Evolutionary conservation across 768 basidiomycete genomes (phyloP), one percentile per base, ranked within the genome.

Genomic region (Sporobolomyces pararoseus): DNA sequence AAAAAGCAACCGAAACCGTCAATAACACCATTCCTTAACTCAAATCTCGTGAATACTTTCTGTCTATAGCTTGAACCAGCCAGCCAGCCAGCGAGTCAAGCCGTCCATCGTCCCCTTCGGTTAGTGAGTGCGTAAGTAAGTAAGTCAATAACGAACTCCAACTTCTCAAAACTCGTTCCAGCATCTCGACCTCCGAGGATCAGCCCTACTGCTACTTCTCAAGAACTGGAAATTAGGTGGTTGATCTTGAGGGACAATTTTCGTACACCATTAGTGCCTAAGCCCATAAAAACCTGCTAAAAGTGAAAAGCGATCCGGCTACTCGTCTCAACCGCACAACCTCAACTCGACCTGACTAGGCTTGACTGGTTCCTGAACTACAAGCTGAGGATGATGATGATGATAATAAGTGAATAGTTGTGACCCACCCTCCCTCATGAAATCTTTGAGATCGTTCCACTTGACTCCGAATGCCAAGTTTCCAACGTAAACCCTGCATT

Each of bases 401-500:
- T 44, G n/a, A n/a, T 55, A 57, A 68, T 59, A 53, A 67, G 27
- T 37, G 53, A 31, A 54, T 6, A 21, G 21, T 21, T 16, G 23
- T 65, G 82, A 93, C 94, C 89, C 90, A 96, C 94, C 93, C 92
- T 91, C 90, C 88, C 90, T 86, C 92, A 96, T 95, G 80, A 96
- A 97, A 87, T 97, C 92, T 86, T 94, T 92, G 81, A 99, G 84
- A 84, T 98, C 96, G 82, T 92, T 86, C 83, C 95, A 98, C 83
- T 89, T 94, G 87, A 93, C 91, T 80, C 95, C 91, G 84, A 97
- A 99, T 79, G 90, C 91, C 82, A 99, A 86, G 81, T 99, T 99
- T 79, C 96, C 95, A 80, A 97, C 91, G 78, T 99, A 99, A 77
- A 98, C 92, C 76, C 95, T 85, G 81, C 97, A 92, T 84, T 98